Conservation (phyloP, 2,329 filamentous ascomycete genomes). For the Fusarium abutilonis region DNA sequence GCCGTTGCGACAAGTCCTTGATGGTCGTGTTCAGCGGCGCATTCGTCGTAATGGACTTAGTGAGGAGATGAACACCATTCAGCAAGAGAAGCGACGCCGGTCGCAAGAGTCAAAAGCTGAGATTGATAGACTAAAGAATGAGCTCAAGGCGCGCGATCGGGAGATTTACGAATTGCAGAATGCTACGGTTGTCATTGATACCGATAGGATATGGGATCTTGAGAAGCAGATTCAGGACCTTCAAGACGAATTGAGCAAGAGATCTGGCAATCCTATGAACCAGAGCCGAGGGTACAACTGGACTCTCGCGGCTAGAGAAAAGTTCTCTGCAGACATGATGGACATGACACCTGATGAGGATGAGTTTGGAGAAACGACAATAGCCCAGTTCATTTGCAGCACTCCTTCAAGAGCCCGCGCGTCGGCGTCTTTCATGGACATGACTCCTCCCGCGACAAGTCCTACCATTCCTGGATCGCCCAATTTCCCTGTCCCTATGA, state of each 20-base stretch:
- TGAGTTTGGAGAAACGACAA: conserved; percentile 61
- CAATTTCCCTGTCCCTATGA: conserved; percentile 42
- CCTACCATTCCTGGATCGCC: conserved; percentile 54
- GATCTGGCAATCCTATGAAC: conserved; percentile 30
- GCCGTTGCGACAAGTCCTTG: conserved; percentile 62
- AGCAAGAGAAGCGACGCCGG: conserved; percentile 57
- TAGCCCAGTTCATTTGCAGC: conserved; percentile 62
- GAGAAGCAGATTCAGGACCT: conserved; percentile 54
- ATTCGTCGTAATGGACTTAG: conserved; percentile 66
- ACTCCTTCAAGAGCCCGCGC: conserved; percentile 58
- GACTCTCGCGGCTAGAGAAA: conserved; percentile 61
- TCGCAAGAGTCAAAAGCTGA: conserved; percentile 56
- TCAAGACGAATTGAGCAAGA: conserved; percentile 47
- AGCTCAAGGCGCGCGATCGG: conserved; percentile 61
- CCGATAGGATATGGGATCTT: conserved; percentile 55
- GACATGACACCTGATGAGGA: conserved; percentile 52
- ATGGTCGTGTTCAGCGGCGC: conserved; percentile 66
- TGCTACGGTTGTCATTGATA: conserved; percentile 61
- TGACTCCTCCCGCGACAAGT: conserved; percentile 66
- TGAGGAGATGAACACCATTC: conserved; percentile 66
- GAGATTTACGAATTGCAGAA: conserved; percentile 65
- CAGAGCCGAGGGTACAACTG: conserved; percentile 56
- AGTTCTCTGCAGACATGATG: conserved; percentile 57
- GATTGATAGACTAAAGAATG: conserved; percentile 58
- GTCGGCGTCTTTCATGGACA: conserved; percentile 58